Percentiles rank a stretch among this genome's conserved stretches.
Evolutionary conservation across 2,329 filamentous ascomycete genomes (phyloP).

Genomic region (Chaetomiaceae sp.): DNA sequence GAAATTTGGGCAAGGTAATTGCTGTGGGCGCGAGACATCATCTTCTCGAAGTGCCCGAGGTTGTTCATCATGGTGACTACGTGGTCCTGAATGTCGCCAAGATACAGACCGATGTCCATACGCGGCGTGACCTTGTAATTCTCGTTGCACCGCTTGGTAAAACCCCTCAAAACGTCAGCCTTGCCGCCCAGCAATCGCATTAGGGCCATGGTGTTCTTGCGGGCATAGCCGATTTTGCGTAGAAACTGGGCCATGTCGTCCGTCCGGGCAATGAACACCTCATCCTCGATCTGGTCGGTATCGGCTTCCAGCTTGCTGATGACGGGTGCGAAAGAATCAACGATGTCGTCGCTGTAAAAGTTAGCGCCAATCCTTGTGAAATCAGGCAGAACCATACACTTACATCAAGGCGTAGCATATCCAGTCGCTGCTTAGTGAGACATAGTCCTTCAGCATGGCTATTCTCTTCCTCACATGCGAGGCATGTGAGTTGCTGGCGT

Average conservation of each 20-base stretch:
- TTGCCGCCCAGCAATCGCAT: conserved; percentile 93
- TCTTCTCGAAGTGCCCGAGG: conserved; percentile 93
- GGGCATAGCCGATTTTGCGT: conserved; percentile 79
- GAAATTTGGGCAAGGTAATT: conserved; percentile 95
- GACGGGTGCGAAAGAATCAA: conserved; percentile 88
- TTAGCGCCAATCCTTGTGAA: conserved; percentile 25
- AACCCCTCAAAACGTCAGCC: conserved; percentile 95
- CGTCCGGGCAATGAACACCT: conserved; percentile 85
- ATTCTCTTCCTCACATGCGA: conserved; percentile 88
- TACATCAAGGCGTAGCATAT: conserved; percentile 97
- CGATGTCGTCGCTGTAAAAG: conserved; percentile 75
- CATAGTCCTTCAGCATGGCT: conserved; percentile 87
- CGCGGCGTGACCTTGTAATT: conserved; percentile 92
- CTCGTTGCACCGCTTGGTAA: conserved; percentile 98
- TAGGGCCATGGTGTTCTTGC: conserved; percentile 91
- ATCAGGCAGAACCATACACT: conserved; percentile 33
- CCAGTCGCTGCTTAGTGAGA: conserved; percentile 93
- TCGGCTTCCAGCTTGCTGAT: conserved; percentile 84
- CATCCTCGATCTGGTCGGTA: conserved; percentile 90
- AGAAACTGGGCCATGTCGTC: conserved; percentile 88
- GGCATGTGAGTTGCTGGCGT: conserved; percentile 80
- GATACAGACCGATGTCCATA: conserved; percentile 93
- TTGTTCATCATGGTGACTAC: conserved; percentile 99
- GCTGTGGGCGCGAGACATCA: conserved; percentile 86
- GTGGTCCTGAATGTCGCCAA: conserved; percentile 98